Evolutionary conservation across 2,329 filamentous ascomycete species (phyloP).

Genomic region (Phyllosticta citrichinensis): DNA sequence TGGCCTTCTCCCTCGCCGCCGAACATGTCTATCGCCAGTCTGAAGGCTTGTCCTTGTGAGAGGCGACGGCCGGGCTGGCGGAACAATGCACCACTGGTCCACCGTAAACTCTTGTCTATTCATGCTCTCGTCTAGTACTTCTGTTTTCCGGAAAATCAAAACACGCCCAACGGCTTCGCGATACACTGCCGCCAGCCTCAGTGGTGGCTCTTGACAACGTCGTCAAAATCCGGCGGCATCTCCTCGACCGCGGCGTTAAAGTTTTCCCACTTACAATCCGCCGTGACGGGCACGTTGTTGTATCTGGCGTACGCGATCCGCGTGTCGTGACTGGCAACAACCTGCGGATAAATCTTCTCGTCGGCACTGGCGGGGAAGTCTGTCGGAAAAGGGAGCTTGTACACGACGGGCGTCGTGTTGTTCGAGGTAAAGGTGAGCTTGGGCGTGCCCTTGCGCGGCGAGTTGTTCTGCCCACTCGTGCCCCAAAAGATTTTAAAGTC

Average conservation of each 20-base stretch:
- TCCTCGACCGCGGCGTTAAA: slow-evolving; percentile 8
- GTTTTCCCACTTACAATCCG: slow-evolving; percentile 7
- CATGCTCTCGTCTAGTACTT: not conserved
- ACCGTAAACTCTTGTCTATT: not conserved
- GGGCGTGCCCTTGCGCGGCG: slow-evolving; percentile 1
- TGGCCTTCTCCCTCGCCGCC: not conserved
- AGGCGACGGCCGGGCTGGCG: not conserved
- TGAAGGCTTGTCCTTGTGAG: not conserved
- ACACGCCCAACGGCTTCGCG: not conserved
- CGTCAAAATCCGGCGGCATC: slow-evolving; percentile 3
- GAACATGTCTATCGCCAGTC: not conserved
- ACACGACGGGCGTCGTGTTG: slow-evolving; percentile 2
- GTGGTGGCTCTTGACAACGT: not conserved
- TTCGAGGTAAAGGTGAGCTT: slow-evolving; percentile 3
- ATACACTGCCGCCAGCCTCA: not conserved
- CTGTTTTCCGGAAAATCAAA: not conserved
- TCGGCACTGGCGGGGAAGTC: slow-evolving; percentile 3
- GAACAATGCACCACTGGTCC: not conserved
- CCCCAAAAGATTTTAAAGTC: slow-evolving; percentile 7
- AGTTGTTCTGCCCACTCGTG: not conserved
- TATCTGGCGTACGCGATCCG: slow-evolving; percentile 10
- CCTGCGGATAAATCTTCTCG: slow-evolving; percentile 8
- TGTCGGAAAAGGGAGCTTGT: slow-evolving; percentile 5
- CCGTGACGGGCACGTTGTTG: slow-evolving; percentile 7
- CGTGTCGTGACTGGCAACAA: not conserved